phyloP scores from a whole-genome alignment of 176 grass and related monocot species.

The Aegilops umbellulata region DNA sequence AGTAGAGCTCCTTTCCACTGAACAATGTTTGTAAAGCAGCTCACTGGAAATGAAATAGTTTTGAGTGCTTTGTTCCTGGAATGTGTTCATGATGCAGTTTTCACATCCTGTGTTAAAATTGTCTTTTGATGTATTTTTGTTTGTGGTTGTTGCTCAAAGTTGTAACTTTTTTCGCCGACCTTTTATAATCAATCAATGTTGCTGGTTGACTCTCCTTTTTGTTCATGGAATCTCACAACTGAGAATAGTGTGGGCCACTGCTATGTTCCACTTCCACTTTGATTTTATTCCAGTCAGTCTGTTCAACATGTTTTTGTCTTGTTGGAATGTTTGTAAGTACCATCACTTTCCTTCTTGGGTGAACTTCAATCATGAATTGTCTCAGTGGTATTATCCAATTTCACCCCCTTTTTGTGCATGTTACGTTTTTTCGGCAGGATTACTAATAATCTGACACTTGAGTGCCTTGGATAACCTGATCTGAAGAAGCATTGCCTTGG shows the following conservation, averaged over 20 bases:
- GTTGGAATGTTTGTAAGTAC: background rate
- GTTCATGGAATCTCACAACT: background rate
- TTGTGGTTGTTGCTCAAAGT: slow-evolving; percentile 15
- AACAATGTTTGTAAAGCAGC: slow-evolving; percentile 71
- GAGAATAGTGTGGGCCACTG: background rate
- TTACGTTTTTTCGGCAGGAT: background rate
- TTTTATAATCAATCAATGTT: slow-evolving; percentile 7
- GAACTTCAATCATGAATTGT: background rate
- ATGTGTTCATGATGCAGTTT: slow-evolving; percentile 28
- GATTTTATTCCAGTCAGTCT: slow-evolving; percentile 1
- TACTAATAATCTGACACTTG: background rate
- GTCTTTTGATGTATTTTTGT: slow-evolving; percentile 21
- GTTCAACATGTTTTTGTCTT: slow-evolving; percentile 1
- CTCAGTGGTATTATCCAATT: background rate
- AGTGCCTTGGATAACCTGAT: slow-evolving; percentile 11
- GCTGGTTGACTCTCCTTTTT: background rate
- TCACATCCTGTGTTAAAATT: slow-evolving; percentile 23
- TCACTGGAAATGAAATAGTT: slow-evolving; percentile 60
- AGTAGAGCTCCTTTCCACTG: slow-evolving; percentile 58
- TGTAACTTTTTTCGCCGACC: slow-evolving; percentile 13
- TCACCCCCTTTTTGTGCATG: background rate
- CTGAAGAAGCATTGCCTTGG: background rate
- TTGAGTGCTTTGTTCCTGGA: slow-evolving; percentile 45
- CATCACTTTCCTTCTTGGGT: background rate
- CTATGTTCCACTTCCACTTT: background rate